Base-by-base conservation (phyloP, 2,329 filamentous ascomycete species). In the Aspergillus quadrilineatus region DNA sequence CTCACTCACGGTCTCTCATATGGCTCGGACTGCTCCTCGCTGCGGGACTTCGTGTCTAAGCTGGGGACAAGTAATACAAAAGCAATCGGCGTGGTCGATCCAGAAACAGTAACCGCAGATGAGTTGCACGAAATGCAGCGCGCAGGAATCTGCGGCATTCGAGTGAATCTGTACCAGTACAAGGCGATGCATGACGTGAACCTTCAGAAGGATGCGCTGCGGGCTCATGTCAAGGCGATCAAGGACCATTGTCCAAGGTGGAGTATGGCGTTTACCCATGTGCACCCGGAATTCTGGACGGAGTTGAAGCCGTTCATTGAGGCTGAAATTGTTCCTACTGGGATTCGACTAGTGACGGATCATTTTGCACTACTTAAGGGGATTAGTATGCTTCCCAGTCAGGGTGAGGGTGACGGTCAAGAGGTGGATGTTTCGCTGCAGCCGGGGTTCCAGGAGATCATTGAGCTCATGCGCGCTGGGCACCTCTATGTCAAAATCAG, bases 291-390 rank as follows among this genome's bases (percentile, higher is more conserved):
- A 34, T 69, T 69, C 26, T 70, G 69, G 69, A 61, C 47, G 1
- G 60, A 65, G 12, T 41, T 69, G 22, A 61, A 51, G 36, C 62
- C 60, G 1, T 59, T 67, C 8, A 62, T 72, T 12, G 55, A 62
- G 36, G 29, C 57, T 2, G 61, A 65, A 5, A 59, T 71, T 29
- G 50, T 61, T 0, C 53, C 59, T 1, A 49, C 53, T 1, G 63
- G 65, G 1, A 61, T 70, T n/a, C 48, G 46, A 3, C 41, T 75
- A 1, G 65, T 76, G 0, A 75, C 73, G 0, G 73, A 76, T 44
- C 74, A 76, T 50, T 73, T 75, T 50, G 73, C 66, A 0, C 60
- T 75, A 12, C 51, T 76, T 0, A 75, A 75, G 49, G 70, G 62
- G 2, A 47, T 60, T 0, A 74, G 71, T 39, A 73, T 75, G 65